A percentile compares a stretch with the other conserved stretches of the same genome.
Conservation (phyloP, 2,329 filamentous ascomycete species). For the Talaromyces sp. region DNA sequence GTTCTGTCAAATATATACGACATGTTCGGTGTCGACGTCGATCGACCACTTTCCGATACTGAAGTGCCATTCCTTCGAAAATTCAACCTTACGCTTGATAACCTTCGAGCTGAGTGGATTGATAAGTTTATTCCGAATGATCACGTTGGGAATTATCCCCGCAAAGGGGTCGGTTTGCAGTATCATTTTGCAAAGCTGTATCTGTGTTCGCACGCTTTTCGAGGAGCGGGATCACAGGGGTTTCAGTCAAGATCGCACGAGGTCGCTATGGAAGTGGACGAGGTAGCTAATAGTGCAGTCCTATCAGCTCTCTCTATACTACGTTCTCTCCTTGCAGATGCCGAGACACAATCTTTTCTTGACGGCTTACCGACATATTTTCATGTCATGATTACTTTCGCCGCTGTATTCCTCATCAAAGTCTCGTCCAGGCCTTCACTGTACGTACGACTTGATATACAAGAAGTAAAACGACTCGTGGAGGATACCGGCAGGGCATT, state of each 20-base stretch:
- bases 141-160: conserved; percentile 45
- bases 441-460: conserved; percentile 23
- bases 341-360: conserved; percentile 35
- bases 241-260: conserved; percentile 29
- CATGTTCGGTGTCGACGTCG: conserved; percentile 34
- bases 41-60: conserved; percentile 23
- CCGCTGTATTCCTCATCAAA: conserved; percentile 41
- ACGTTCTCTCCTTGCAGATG: conserved; percentile 34
- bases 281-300: conserved; percentile 40
- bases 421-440: conserved; percentile 34
- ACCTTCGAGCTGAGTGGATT: conserved; percentile 9
- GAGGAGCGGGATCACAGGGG: conserved; percentile 27
- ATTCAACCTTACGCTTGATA: conserved; percentile 25
- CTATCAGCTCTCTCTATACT: conserved; percentile 37
- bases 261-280: conserved; percentile 25
- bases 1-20: conserved; percentile 35
- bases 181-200: conserved; percentile 50
- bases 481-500: neutral
- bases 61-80: conserved; percentile 24
- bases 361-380: conserved; percentile 40
- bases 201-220: conserved; percentile 47
- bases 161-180: conserved; percentile 47
- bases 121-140: conserved; percentile 31
- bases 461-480: neutral
- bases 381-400: conserved; percentile 43